Conservation (phyloP, 129 eudicot genomes). For the Artemisia annua region DNA sequence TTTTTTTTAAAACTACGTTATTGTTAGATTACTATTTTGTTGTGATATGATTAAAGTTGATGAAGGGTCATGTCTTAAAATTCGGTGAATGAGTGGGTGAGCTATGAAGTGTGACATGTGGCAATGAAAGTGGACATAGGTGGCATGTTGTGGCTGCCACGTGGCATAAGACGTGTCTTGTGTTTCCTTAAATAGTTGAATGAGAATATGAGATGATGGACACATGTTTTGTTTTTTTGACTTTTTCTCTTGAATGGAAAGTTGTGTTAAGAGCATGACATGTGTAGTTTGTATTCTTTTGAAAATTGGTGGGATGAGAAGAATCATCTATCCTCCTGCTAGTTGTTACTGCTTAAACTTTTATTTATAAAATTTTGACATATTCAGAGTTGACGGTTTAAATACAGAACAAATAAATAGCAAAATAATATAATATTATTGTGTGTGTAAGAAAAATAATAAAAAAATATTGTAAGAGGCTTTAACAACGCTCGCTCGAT, state of each 20-base stretch:
- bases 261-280: neutral
- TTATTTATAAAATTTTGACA: too few species aligned
- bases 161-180: constrained; percentile 32
- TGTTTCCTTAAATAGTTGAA: neutral
- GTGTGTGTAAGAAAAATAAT: too few species aligned
- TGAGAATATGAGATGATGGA: neutral
- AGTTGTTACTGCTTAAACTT: too few species aligned
- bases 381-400: too few species aligned
- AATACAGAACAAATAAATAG: too few species aligned
- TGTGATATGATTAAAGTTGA: constrained; percentile 7
- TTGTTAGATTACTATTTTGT: neutral
- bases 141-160: constrained; percentile 24
- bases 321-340: too few species aligned
- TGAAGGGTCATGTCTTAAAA: constrained; percentile 20
- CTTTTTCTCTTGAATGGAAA: neutral
- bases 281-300: constrained; percentile 1
- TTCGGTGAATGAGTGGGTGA: neutral
- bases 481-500: too few species aligned
- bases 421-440: too few species aligned
- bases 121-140: constrained; percentile 11
- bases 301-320: too few species aligned
- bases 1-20: neutral
- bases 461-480: too few species aligned
- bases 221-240: neutral
- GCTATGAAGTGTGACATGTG: constrained; percentile 21